Evolutionary conservation across 163 green algal species (phyloP), one percentile per base, ranked within the genome.

Genomic region (Chlamydomonas reinhardtii): DNA sequence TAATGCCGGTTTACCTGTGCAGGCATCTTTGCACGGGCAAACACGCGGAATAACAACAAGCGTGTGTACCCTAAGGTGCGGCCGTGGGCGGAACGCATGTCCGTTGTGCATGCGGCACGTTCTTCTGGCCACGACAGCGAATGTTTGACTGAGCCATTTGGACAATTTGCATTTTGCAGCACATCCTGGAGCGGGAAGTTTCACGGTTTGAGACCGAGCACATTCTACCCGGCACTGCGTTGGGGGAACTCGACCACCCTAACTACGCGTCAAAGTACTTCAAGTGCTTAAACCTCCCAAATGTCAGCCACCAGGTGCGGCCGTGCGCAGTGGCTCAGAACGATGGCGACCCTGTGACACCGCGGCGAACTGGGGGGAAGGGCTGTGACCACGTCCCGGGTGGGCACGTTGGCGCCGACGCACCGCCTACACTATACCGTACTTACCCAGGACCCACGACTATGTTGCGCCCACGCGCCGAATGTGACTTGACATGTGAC

Each of bases 161-260:
- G 39, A 14, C 48, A 19, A 2, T 14, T 56, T 56, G 48, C 48
- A 56, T 56, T 56, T 84, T 72, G 81, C 90, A 95, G 92, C 74
- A 90, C 19, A 91, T 96, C 22, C 78, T 97, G 39, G 78, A 92
- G 43, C 88, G 92, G 27, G 94, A 97, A 72, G 94, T 95, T 15
- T 27, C 65, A 0, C 88, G 90, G n/a, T 97, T 91, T 80, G 61
- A 91, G 66, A 27, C 74, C 0, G 75, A 92, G 35, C 92, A 95
- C 62, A 85, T 97, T 0, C 4, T 62, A 3, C 25, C 48, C 1
- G 92, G 91, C 76, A 96, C 92, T 19, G 93, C 94, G 20, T 87
- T 96, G 20, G 94, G 94, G 4, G 94, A 97, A 82, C 79, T 97
- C 48, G 91, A 96, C 73, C 94, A 97, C 69, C 94, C 94, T 27